These are phyloP conservation scores for Nemania sp. DNA, from an alignment of 2,329 filamentous ascomycete genomes.

Conservation along the genomic window DNA sequence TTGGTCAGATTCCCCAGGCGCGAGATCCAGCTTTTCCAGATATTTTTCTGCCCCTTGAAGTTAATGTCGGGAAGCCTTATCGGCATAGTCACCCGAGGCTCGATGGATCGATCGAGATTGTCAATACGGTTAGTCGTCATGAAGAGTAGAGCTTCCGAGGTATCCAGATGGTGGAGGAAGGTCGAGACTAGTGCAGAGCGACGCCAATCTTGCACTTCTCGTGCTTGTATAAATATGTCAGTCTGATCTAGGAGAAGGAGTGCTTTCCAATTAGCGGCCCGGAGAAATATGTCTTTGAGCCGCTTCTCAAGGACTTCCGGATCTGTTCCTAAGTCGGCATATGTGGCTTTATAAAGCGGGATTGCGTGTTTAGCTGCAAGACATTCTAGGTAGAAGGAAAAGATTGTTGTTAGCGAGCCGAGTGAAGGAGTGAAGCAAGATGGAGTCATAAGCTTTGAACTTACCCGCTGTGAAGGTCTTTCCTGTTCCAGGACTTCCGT, in stretches of 20 bases:
- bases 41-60: conserved; percentile 20
- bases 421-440: background rate
- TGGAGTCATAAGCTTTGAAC: background rate
- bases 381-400: conserved; percentile 30
- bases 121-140: conserved; percentile 30
- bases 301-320: conserved; percentile 30
- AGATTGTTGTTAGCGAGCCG: background rate
- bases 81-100: conserved; percentile 22
- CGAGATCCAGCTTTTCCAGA: conserved; percentile 24
- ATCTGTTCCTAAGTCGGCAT: conserved; percentile 35
- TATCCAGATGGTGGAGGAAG: conserved; percentile 37
- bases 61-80: conserved; percentile 19
- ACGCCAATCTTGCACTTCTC: background rate
- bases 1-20: conserved; percentile 14
- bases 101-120: conserved; percentile 21
- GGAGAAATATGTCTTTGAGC: conserved; percentile 29
- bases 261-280: conserved; percentile 38
- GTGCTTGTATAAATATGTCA: conserved; percentile 33
- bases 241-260: conserved; percentile 39
- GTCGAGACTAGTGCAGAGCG: conserved; percentile 28
- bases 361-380: conserved; percentile 33
- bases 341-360: conserved; percentile 37
- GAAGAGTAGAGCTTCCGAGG: conserved; percentile 33
- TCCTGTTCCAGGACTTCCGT: conserved; percentile 36
- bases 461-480: conserved; percentile 41